Conservation (phyloP, 179 eudicot genomes). For the Corrigiola litoralis region DNA sequence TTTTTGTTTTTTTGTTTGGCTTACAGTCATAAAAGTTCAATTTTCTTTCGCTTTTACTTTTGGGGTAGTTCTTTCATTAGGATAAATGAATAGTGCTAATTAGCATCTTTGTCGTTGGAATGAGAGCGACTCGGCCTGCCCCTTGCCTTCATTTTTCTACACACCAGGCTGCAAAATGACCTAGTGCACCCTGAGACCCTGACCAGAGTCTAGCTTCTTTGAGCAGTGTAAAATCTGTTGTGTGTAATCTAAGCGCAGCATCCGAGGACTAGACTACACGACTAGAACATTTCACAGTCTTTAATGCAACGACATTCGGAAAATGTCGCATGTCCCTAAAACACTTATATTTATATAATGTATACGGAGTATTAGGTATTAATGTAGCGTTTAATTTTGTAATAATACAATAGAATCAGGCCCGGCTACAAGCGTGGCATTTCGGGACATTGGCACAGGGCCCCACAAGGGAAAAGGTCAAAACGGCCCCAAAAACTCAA, state of each 20-base stretch:
- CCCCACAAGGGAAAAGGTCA: too few species aligned
- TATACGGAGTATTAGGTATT: neutral
- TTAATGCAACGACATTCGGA: slow-evolving; percentile 3
- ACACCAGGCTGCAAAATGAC: neutral
- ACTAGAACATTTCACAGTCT: neutral
- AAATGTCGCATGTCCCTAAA: neutral
- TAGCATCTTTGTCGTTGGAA: slow-evolving; percentile 1
- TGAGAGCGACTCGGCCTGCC: slow-evolving; percentile 1
- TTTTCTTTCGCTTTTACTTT: slow-evolving; percentile 5
- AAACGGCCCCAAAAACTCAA: too few species aligned
- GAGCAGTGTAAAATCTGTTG: slow-evolving; percentile 3
- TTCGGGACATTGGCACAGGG: too few species aligned
- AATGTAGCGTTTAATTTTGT: neutral
- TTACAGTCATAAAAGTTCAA: too few species aligned
- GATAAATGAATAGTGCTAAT: slow-evolving; percentile 3
- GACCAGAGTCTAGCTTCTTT: neutral
- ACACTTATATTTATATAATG: neutral
- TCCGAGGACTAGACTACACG: neutral
- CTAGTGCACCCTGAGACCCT: neutral
- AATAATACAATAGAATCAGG: too few species aligned
- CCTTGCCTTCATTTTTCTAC: neutral
- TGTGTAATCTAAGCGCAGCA: neutral
- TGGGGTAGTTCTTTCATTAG: neutral
- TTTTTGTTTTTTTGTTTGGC: too few species aligned
- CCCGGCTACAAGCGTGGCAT: too few species aligned